A percentile compares a stretch with the other conserved stretches of the same genome.
Conservation (phyloP, 2,329 filamentous ascomycete species). For the Scorias spongiosa region DNA sequence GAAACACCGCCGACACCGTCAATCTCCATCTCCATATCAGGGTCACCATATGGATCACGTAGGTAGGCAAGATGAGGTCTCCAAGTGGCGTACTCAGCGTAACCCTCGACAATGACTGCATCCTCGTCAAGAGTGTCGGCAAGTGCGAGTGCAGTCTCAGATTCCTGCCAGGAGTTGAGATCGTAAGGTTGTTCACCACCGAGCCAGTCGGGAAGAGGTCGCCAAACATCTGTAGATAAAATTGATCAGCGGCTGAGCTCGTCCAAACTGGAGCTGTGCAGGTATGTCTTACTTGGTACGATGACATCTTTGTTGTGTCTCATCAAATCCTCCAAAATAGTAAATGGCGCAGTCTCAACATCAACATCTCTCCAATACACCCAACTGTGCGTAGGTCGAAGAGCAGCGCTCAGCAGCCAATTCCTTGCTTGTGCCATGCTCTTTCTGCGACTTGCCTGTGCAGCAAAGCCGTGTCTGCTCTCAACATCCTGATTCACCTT, state of each 20-base stretch:
- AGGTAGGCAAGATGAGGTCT: constrained; percentile 91
- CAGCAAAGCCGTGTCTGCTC: constrained; percentile 91
- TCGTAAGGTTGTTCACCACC: constrained; percentile 97
- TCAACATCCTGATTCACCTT: constrained; percentile 97
- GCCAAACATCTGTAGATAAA: constrained; percentile 57
- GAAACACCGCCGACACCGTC: constrained; percentile 95
- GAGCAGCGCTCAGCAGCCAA: constrained; percentile 84
- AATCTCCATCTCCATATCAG: constrained; percentile 99
- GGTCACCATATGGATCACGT: constrained; percentile 89
- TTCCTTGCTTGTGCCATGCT: constrained; percentile 96
- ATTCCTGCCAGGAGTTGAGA: constrained; percentile 98
- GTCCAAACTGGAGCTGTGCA: neutral
- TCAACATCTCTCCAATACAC: constrained; percentile 99
- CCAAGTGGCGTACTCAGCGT: constrained; percentile 98
- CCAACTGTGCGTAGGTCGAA: constrained; percentile 94
- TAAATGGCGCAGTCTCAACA: constrained; percentile 92
- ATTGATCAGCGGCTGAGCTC: constrained; percentile 25
- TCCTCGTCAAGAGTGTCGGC: constrained; percentile 95
- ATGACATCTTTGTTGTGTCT: constrained; percentile 97
- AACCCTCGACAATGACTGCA: constrained; percentile 95
- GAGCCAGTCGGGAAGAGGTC: constrained; percentile 95
- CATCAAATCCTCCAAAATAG: constrained; percentile 95
- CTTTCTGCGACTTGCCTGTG: constrained; percentile 84
- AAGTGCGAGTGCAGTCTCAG: constrained; percentile 82
- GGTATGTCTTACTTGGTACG: constrained; percentile 66